phyloP scores from a whole-genome alignment of 495 filamentous ascomycete species.

The Rhypophila decipiens region DNA sequence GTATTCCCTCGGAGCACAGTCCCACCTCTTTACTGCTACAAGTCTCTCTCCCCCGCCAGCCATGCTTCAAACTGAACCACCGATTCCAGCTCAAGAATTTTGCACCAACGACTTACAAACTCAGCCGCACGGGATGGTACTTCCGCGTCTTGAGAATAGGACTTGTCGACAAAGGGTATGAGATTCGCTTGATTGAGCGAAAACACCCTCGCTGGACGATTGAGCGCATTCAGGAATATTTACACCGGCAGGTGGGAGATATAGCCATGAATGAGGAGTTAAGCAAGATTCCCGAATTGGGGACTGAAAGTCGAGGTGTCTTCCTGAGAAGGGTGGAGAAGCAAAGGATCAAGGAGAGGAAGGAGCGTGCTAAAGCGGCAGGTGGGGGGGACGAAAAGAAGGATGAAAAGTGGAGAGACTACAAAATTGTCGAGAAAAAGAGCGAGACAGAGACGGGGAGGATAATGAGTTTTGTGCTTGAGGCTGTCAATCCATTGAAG shows the following conservation, averaged over 20 bases:
- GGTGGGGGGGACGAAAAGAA: constrained; percentile 8
- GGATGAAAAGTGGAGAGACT: constrained; percentile 37
- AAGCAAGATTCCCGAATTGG: constrained; percentile 38
- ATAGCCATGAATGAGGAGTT: constrained; percentile 39
- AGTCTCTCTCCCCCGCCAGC: constrained; percentile 44
- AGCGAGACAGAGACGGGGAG: constrained; percentile 33
- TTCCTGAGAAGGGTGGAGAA: constrained; percentile 35
- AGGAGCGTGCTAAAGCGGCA: no score
- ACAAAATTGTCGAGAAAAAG: constrained; percentile 36
- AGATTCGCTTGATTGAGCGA: constrained; percentile 36
- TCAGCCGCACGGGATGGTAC: constrained; percentile 49
- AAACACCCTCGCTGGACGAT: constrained; percentile 48
- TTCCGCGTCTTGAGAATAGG: constrained; percentile 46
- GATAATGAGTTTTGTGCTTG: constrained; percentile 36
- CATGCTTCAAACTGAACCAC: constrained; percentile 54
- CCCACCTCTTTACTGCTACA: constrained; percentile 10
- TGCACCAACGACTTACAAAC: constrained; percentile 44
- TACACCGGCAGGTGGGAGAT: constrained; percentile 42
- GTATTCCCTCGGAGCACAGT: neutral
- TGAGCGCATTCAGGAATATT: constrained; percentile 48
- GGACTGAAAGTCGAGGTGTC: constrained; percentile 35
- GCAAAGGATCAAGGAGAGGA: constrained; percentile 23
- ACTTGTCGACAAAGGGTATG: constrained; percentile 39
- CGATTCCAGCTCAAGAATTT: constrained; percentile 50
- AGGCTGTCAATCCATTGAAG: constrained; percentile 19